Evolutionary conservation across 305 asterid genomes (phyloP).

Genomic region (Fraxinus greggii): DNA sequence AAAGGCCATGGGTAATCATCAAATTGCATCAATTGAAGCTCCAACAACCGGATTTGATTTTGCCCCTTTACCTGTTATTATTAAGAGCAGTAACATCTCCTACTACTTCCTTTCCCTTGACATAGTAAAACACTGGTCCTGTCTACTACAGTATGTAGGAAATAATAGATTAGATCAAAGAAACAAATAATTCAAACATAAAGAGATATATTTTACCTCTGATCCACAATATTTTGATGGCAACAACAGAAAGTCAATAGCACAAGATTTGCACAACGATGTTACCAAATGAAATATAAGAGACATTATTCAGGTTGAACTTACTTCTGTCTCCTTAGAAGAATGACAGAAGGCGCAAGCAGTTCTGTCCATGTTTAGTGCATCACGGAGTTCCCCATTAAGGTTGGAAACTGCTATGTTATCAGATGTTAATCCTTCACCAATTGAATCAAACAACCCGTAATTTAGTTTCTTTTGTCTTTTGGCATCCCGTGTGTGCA

Average conservation of each 20-base stretch:
- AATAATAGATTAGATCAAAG: not conserved
- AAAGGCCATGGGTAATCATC: no score
- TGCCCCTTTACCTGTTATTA: no score
- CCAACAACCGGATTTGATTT: no score
- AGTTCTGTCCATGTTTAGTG: slow-evolving; percentile 14
- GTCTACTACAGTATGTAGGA: slow-evolving; percentile 32
- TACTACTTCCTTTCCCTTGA: slow-evolving; percentile 40
- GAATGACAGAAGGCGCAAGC: slow-evolving; percentile 44
- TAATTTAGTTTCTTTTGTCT: slow-evolving; percentile 53
- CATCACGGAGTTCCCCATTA: slow-evolving; percentile 20
- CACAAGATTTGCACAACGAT: not conserved
- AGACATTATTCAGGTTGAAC: slow-evolving; percentile 12
- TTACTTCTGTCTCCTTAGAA: slow-evolving; percentile 36
- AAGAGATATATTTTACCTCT: not conserved
- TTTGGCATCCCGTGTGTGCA: slow-evolving; percentile 47
- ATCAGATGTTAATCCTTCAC: slow-evolving; percentile 2
- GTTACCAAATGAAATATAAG: not conserved
- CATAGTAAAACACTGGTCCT: slow-evolving; percentile 34
- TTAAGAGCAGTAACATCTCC: slow-evolving; percentile 22
- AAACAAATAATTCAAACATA: not conserved
- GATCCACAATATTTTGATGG: not conserved
- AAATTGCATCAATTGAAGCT: no score
- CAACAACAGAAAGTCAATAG: slow-evolving; percentile 3
- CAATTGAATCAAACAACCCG: slow-evolving; percentile 28
- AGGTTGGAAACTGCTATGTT: slow-evolving; percentile 18